Evolutionary conservation across 768 basidiomycete genomes (phyloP), one percentile per base, ranked within the genome.

Genomic region (Rhodotorula paludigena): DNA sequence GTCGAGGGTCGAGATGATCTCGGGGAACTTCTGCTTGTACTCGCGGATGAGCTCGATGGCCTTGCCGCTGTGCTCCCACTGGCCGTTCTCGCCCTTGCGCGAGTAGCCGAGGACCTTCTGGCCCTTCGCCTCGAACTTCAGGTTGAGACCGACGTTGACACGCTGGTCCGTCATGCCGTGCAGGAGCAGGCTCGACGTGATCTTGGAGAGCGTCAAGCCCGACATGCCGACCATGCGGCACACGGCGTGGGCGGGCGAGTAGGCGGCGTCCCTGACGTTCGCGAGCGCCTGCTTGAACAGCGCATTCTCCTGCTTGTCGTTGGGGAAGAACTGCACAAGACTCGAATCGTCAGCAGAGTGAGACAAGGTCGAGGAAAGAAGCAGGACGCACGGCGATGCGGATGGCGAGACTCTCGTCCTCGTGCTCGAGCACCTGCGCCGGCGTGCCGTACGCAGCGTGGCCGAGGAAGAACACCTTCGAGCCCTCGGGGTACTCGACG

Each of bases 371-470:
- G 41, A 11, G 20, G 12, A 41, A 41, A 41, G 41, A 41, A 41
- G 41, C 10, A 35, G 20, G 11, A 77, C 82, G 68, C 75, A 94
- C 92, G n/a, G 92, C 93, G 64, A 97, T 84, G 51, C 90, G 80
- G 55, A 98, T 89, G 16, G 90, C 87, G 20, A 98, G 79, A 2
- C 85, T 81, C 5, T 83, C 82, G 6, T 88, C 84, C 0, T 83
- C 84, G 0, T 91, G 90, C 1, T 80, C 83, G 45, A 85, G 83
- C 18, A 99, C 90, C 74, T 92, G 89, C 0, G 93, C 92, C 21
- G 94, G 91, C 5, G 90, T 87, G n/a, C 96, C 96, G 75, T 94
- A 99, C 0, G 89, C 91, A 3, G 91, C 87, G 75, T 90, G 88
- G 23, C 94, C 93, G 12, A 98, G 83, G 85, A 97, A 98, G 80